Evolutionary conservation across 148 eudicot genomes (phyloP), one percentile per base, ranked within the genome.

Genomic region (Spergularia marina): DNA sequence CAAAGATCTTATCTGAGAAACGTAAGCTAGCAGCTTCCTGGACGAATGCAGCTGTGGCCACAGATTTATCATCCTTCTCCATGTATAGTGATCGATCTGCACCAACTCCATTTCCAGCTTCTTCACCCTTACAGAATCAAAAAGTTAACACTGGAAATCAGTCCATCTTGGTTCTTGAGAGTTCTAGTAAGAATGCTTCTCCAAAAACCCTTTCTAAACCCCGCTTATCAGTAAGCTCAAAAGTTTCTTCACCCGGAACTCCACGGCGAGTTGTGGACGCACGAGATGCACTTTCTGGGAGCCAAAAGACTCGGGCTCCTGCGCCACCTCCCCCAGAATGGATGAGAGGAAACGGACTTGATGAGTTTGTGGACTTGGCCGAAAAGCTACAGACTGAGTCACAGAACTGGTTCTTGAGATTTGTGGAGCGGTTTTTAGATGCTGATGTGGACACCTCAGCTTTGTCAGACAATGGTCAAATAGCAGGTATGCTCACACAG

Each of bases 401-500:
- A 12, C 91, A 88, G 71, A 89, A 87, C 68, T 93, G 98, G 98
- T 93, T 93, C 84, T 73, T 93, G 77, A 85, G 89, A 10, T 93
- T 91, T 68, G 89, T 91, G 40, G 98, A 93, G 82, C 84, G 88
- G 73, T 91, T 91, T 80, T 82, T 93, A 81, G 97, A 91, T 74
- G 85, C 94, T 76, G 90, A 93, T 13, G 92, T 87, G 55, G 92
- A 87, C 68, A 65, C 72, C 10, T 78, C 91, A 2, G 14, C 89
- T 54, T 68, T 93, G 75, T 85, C 94, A 4, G 97, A 93, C 69
- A 93, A 93, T 14, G 91, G 91, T 49, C 97, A 89, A 64, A 89
- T 91, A 71, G 98, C 98, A 0, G 97, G 97, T 62, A 91, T 93
- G 90, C 72, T 93, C 73, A 82, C 92, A 77, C 98, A 93, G 84